These are phyloP conservation scores for Tricholoma sp. DNA, from an alignment of 768 basidiomycete species.

Conservation along the genomic window DNA sequence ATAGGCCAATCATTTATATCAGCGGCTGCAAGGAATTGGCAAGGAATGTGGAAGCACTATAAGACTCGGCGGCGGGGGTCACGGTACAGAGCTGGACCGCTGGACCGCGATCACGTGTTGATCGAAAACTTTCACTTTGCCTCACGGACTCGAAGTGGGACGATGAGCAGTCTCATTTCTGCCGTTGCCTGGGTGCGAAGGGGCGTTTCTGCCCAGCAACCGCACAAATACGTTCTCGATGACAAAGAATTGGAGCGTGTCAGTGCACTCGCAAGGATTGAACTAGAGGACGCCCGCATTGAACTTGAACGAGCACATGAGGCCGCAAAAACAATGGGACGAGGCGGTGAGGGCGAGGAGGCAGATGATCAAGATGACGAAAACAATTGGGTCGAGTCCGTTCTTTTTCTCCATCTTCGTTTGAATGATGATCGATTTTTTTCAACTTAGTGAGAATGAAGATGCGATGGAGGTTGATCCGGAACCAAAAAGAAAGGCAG, in stretches of 20 bases:
- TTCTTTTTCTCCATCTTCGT: constrained; percentile 19
- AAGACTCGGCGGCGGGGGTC: no score
- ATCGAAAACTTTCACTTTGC: neutral
- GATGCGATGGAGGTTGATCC: constrained; percentile 63
- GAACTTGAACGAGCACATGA: constrained; percentile 81
- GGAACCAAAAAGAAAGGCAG: constrained; percentile 32
- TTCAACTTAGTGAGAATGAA: constrained; percentile 28
- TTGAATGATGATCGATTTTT: constrained; percentile 9
- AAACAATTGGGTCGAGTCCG: constrained; percentile 87
- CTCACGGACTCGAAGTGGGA: neutral
- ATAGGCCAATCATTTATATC: no score
- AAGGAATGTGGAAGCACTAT: no score
- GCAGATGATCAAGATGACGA: constrained; percentile 55
- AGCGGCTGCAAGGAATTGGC: no score
- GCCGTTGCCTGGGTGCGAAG: constrained; percentile 76
- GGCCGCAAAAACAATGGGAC: constrained; percentile 67
- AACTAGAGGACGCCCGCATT: constrained; percentile 83
- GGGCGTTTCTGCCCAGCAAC: constrained; percentile 70
- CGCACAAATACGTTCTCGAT: constrained; percentile 85
- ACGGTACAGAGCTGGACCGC: no score
- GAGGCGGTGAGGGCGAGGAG: constrained; percentile 59
- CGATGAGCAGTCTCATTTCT: constrained; percentile 75
- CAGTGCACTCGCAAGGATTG: constrained; percentile 78
- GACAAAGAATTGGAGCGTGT: constrained; percentile 88
- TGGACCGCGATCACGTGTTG: constrained; percentile 13